Evolutionary conservation across 768 basidiomycete species (phyloP), one percentile per base, ranked within the genome.

Genomic region (Cystofilobasidium bisporidii): DNA sequence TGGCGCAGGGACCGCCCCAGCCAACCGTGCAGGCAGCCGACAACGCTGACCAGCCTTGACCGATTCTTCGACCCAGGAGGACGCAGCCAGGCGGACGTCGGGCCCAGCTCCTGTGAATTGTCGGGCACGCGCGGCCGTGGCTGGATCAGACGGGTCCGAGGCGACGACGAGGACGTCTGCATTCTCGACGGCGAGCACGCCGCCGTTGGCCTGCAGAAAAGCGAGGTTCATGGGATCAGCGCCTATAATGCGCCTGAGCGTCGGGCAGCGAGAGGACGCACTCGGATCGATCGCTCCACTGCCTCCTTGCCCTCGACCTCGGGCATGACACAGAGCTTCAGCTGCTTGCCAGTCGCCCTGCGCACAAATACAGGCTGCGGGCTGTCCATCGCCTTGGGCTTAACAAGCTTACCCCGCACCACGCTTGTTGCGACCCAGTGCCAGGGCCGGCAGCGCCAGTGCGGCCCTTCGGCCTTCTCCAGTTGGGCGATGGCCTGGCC

Each of bases 401-500:
- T 41, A 26, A 55, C 50, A 3, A 64, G 17, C 63, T 41, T 41
- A n/a, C 26, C 18, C 9, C 15, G 2, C 14, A 15, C 36, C 26
- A 57, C 63, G 26, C 36, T 30, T 15, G 53, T 40, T 3, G 53
- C 36, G 1, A 57, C 63, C 63, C 63, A 64, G 63, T 64, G 63
- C 63, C 63, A 64, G 5, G 63, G 63, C 30, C 63, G 50, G 15
- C 33, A 38, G 26, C 63, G 50, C 63, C 63, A 64, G 38, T 22
- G 0, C 2, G n/a, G 36, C 36, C 36, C n/a, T 0, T 41, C 38
- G 4, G 4, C 4, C 8, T 14, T 40, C 5, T 24, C 26, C 8
- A 40, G 50, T 8, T 41, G 17, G 26, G 15, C 26, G 63, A 64
- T 40, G 18, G 53, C 24, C 10, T 22, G 8, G 14, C 63, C 63